These are phyloP conservation scores for Hypoxylon trugodes DNA, from an alignment of 495 filamentous ascomycete species.

Conservation along the genomic window DNA sequence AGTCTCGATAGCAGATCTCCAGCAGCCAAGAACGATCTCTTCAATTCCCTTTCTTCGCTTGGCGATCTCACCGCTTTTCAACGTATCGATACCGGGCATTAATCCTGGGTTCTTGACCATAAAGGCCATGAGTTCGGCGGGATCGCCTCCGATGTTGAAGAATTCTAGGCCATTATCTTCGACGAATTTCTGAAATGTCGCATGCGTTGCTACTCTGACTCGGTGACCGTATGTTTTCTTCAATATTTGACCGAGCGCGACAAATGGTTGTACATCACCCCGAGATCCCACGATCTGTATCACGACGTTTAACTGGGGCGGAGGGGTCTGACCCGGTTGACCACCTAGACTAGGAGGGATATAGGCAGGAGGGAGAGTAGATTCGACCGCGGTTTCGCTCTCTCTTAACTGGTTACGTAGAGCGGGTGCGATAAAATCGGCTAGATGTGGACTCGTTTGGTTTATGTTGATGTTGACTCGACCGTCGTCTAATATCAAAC, in stretches of 20 bases:
- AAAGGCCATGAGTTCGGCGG: slow-evolving; percentile 81
- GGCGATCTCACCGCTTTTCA: slow-evolving; percentile 73
- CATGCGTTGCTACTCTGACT: slow-evolving; percentile 79
- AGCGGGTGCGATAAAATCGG: slow-evolving; percentile 71
- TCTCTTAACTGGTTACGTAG: slow-evolving; percentile 64
- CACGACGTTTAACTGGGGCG: slow-evolving; percentile 72
- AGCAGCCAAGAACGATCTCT: slow-evolving; percentile 78
- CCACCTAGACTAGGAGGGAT: slow-evolving; percentile 69
- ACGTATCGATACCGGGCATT: slow-evolving; percentile 72
- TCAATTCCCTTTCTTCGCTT: slow-evolving; percentile 72
- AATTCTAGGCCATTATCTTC: slow-evolving; percentile 78
- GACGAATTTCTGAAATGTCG: slow-evolving; percentile 73
- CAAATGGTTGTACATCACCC: slow-evolving; percentile 82
- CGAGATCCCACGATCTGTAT: slow-evolving; percentile 82
- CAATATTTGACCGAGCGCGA: slow-evolving; percentile 71
- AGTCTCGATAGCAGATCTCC: slow-evolving; percentile 73
- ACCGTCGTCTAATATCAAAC: slow-evolving; percentile 62
- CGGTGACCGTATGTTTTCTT: slow-evolving; percentile 73
- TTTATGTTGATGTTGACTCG: slow-evolving; percentile 80
- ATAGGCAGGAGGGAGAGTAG: slow-evolving; percentile 60
- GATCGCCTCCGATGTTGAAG: slow-evolving; percentile 82
- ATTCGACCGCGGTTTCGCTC: slow-evolving; percentile 43
- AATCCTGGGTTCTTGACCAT: slow-evolving; percentile 88
- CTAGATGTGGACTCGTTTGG: slow-evolving; percentile 68
- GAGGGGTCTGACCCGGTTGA: slow-evolving; percentile 64